Percentiles rank a stretch among this genome's conserved stretches.
These are phyloP conservation scores for Lotmaria passim DNA, from an alignment of 208 protist genomes.

Conservation along the genomic window DNA sequence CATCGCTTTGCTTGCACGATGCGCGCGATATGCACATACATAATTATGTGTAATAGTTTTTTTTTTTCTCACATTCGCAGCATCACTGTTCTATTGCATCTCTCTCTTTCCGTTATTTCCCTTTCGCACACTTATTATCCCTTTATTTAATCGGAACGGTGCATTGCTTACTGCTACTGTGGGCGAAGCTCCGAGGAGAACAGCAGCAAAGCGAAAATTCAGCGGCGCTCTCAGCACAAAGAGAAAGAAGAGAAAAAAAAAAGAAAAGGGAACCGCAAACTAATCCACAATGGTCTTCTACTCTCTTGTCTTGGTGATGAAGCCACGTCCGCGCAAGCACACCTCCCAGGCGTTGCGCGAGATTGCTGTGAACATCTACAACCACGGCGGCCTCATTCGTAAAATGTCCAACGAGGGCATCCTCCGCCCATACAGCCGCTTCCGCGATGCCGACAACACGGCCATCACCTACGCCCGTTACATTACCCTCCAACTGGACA, in stretches of 20 bases:
- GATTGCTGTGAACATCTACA: conserved; percentile 76
- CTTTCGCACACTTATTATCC: not conserved
- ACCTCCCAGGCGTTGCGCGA: conserved; percentile 84
- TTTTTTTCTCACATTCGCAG: too few species aligned
- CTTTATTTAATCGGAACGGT: not conserved
- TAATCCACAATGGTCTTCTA: conserved; percentile 95
- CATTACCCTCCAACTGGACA: conserved; percentile 82
- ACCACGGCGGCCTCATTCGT: conserved; percentile 81
- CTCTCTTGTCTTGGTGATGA: conserved; percentile 85
- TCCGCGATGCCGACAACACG: conserved; percentile 82
- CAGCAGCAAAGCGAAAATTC: not conserved
- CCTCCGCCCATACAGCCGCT: conserved; percentile 85
- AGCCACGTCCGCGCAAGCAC: conserved; percentile 68
- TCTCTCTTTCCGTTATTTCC: not conserved
- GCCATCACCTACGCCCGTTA: conserved; percentile 85
- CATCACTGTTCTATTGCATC: too few species aligned
- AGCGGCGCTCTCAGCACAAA: not conserved
- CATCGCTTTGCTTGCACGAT: too few species aligned
- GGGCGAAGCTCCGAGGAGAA: too few species aligned
- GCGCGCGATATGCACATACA: too few species aligned
- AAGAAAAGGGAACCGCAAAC: conserved; percentile 3
- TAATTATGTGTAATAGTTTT: too few species aligned
- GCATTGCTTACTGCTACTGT: too few species aligned
- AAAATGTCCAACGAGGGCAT: conserved; percentile 89
- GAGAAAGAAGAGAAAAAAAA: not conserved